phyloP scores from a whole-genome alignment of 2,329 filamentous ascomycete genomes.

The Zelopaecilomyces penicillatus region DNA sequence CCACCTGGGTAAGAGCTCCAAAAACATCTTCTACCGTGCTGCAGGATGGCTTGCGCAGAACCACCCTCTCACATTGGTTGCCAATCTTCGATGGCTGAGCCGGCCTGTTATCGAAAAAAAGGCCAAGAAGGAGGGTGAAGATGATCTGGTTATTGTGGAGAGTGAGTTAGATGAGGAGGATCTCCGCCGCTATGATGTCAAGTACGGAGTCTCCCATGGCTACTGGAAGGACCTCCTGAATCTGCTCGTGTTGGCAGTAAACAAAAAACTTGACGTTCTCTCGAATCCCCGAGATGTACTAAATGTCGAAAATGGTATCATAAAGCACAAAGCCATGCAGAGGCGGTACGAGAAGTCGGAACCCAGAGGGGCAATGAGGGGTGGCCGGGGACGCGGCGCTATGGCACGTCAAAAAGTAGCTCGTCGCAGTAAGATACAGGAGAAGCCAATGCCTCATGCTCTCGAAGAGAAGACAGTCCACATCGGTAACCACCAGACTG shows the following conservation, averaged over 20 bases:
- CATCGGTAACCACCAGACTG: slow-evolving; percentile 10
- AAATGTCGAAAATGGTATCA: slow-evolving; percentile 25
- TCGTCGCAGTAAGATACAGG: neutral
- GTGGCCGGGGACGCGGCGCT: no score
- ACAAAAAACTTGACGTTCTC: slow-evolving; percentile 35
- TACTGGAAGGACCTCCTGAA: slow-evolving; percentile 58
- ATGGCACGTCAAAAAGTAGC: no score
- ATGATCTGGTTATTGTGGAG: slow-evolving; percentile 26
- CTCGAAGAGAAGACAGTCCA: slow-evolving; percentile 1
- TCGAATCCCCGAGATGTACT: slow-evolving; percentile 32
- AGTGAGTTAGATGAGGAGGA: slow-evolving; percentile 28
- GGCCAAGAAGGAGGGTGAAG: slow-evolving; percentile 27
- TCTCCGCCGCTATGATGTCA: slow-evolving; percentile 30
- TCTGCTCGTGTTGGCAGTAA: slow-evolving; percentile 42
- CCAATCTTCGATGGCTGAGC: slow-evolving; percentile 47
- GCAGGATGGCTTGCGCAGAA: slow-evolving; percentile 47
- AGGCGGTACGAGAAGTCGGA: neutral
- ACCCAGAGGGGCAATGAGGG: neutral
- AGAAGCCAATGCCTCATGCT: neutral
- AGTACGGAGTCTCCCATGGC: slow-evolving; percentile 44
- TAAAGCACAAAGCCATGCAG: slow-evolving; percentile 4
- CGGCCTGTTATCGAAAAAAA: slow-evolving; percentile 50
- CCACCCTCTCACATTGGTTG: slow-evolving; percentile 45
- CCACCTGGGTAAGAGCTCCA: slow-evolving; percentile 47
- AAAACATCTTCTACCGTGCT: slow-evolving; percentile 40